Base-by-base conservation (phyloP, 2,329 filamentous ascomycete species). In the Penicillium crustosum region DNA sequence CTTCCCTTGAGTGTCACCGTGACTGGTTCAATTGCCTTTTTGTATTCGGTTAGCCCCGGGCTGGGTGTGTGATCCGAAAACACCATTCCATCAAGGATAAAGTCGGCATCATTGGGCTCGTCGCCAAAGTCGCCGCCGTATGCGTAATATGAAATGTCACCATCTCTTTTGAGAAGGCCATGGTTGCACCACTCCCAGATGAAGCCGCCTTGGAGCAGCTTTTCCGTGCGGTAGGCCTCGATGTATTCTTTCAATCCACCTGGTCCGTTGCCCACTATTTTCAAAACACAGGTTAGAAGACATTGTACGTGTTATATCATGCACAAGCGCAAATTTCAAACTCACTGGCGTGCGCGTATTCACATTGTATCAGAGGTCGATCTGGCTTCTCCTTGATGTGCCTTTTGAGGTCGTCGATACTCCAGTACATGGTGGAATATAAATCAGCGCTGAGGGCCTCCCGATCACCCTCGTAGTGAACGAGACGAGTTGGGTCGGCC, bases 151-250 rank as follows among this genome's bases (percentile, higher is more conserved):
- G 43, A 41, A 70, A 49, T 76, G 75, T 25, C 33, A 10, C 41
- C 33, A 7, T 59, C 42, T 33, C 55, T 50, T 25, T 79, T 79
- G 74, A 77, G 80, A 1, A 86, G 70, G 0, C 84, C 84, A 55
- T 86, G 84, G 72, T 86, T 87, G 0, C 83, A 83, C 85, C 85
- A 88, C 64, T 87, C 85, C 85, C 85, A 88, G 64, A 88, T 82
- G 61, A 82, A 86, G 0, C 87, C 88, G 6, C 88, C 88, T 66
- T 89, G 87, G 0, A 90, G 79, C 2, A 81, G 80, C 0, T 81
- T 81, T 57, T 88, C 77, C 23, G 78, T 78, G 36, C 83, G 81
- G 74, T 90, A 91, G 0, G 81, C 79, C 38, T 86, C 78, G 47
- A 88, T 79, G 59, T 91, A 91, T 61, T 90, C 88, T 60, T 87